phyloP scores from a whole-genome alignment of 2,329 filamentous ascomycete species.

The Xylariaceae sp. region DNA sequence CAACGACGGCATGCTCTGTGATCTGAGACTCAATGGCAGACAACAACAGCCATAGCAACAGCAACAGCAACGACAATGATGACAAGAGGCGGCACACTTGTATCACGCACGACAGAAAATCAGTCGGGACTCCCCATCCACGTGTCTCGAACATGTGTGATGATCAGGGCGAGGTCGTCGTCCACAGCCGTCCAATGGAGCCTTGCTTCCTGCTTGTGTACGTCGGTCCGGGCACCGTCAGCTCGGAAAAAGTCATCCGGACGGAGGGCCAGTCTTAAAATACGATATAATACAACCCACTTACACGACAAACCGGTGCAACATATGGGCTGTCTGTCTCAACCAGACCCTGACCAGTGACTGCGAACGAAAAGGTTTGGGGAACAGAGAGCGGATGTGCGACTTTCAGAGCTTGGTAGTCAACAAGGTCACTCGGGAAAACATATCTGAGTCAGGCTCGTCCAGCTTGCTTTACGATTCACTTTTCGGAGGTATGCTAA shows the following conservation, averaged over 20 bases:
- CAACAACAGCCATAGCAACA: neutral
- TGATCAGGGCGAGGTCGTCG: neutral
- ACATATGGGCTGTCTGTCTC: too few species aligned
- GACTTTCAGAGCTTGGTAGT: too few species aligned
- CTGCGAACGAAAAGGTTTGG: neutral
- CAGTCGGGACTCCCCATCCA: neutral
- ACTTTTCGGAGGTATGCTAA: neutral
- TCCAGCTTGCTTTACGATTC: neutral
- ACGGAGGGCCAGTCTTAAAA: neutral
- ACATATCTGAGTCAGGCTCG: too few species aligned
- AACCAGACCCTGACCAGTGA: neutral
- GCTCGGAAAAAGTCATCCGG: neutral
- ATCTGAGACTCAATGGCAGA: neutral
- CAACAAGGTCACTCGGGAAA: too few species aligned
- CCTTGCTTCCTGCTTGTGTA: conserved; percentile 1
- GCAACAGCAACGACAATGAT: neutral
- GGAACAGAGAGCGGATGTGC: too few species aligned
- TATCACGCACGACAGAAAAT: neutral
- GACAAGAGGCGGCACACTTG: neutral
- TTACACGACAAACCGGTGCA: too few species aligned
- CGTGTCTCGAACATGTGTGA: conserved; percentile 6
- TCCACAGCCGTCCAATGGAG: neutral
- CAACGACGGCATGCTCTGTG: neutral
- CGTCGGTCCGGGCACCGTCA: neutral
- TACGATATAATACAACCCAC: neutral